Base-by-base conservation (phyloP, 2,329 filamentous ascomycete genomes). In the Aspergillus bombycis region DNA sequence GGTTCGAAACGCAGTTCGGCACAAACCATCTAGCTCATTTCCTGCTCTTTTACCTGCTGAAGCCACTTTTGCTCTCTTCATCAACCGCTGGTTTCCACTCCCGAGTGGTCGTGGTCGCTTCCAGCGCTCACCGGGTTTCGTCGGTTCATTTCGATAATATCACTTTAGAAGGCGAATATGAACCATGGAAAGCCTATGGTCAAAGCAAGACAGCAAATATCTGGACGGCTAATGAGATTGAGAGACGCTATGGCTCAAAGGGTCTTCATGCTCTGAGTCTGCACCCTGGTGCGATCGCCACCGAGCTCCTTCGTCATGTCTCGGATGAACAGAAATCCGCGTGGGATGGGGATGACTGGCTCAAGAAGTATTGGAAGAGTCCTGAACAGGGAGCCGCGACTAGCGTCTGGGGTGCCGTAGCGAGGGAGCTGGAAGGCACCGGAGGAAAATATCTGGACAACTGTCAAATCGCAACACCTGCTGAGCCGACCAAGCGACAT, bases 1-100 rank as follows among this genome's bases (percentile, higher is more conserved):
- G 65, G 4, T 79, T 80, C 65, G 85, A 87, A 68, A 69, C 71
- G 0, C 84, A 87, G 57, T 83, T 88, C 58, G 83, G 77, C 36
- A 81, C 79, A 1, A 86, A 87, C 68, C 79, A 87, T 66, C 73
- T 88, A 0, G 77, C 74, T 1, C 81, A 85, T 66, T 87, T 87
- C 74, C 75, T 86, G 0, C 76, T 87, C 11, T 83, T 85, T 62
- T 75, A 83, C 16, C 78, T 85, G 2, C 74, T 88, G 16, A 81
- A 81, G 50, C 57, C 56, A 1, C 43, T 62, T 12, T 48, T 71
- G 5, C 50, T 73, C 21, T 46, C 66, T 4, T 57, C 60, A 4
- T 61, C 64, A 0, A 80, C 77, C 0, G 70, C 80, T 0, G 65
- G 70, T 0, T 84, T 81, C 61, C 69, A 77, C 4, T 83, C 81